phyloP scores from a whole-genome alignment of 208 protist genomes.

The Leptomonas seymouri region DNA sequence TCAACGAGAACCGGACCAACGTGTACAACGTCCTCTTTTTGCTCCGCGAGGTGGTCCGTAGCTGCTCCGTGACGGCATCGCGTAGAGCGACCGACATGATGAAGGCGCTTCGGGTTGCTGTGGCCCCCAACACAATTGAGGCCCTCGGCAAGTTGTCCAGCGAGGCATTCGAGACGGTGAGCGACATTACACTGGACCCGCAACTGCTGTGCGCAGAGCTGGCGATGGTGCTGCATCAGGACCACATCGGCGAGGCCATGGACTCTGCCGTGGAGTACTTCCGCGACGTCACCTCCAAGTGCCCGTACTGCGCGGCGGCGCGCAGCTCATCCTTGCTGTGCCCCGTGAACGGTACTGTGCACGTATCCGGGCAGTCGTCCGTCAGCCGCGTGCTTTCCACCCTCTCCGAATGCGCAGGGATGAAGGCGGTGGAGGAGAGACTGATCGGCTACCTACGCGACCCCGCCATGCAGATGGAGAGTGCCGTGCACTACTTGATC shows the following conservation, averaged over 20 bases:
- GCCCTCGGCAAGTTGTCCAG: constrained; percentile 80
- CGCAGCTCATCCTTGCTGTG: constrained; percentile 72
- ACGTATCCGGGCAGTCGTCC: constrained; percentile 71
- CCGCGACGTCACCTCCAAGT: constrained; percentile 70
- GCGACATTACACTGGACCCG: constrained; percentile 72
- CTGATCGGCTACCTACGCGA: constrained; percentile 81
- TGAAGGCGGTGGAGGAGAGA: constrained; percentile 66
- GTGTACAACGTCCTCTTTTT: constrained; percentile 92
- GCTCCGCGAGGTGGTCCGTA: constrained; percentile 86
- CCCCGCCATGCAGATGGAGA: constrained; percentile 77
- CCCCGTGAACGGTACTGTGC: constrained; percentile 76
- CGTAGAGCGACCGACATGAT: constrained; percentile 82
- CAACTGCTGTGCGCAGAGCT: constrained; percentile 90
- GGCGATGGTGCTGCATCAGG: constrained; percentile 90
- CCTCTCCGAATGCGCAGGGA: constrained; percentile 84
- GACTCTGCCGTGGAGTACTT: constrained; percentile 83
- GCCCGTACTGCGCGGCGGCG: constrained; percentile 72
- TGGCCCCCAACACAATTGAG: constrained; percentile 80
- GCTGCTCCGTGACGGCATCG: constrained; percentile 80
- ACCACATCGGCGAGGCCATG: constrained; percentile 83
- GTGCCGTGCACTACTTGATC: constrained; percentile 78
- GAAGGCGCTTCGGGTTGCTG: constrained; percentile 77
- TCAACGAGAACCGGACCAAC: constrained; percentile 63
- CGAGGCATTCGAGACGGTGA: constrained; percentile 71
- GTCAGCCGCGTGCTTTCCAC: constrained; percentile 79